Conservation (phyloP, 768 basidiomycete species). For the Lanmaoa rubissima region DNA sequence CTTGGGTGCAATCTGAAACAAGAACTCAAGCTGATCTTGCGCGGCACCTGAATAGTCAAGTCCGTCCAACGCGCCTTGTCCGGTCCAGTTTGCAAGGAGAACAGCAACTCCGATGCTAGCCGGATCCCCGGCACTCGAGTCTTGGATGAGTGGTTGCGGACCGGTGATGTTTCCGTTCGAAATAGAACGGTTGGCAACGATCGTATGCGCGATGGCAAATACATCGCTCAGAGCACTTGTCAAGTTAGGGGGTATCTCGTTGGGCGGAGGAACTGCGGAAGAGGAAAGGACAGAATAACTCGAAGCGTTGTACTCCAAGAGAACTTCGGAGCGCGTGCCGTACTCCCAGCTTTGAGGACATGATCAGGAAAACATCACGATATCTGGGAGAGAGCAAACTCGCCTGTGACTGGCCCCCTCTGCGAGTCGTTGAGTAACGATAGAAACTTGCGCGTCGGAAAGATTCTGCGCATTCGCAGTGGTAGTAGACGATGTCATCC, state of each 20-base stretch:
- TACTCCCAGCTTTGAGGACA: slow-evolving; percentile 47
- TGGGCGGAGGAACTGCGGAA: slow-evolving; percentile 27
- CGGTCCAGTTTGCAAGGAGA: slow-evolving; percentile 58
- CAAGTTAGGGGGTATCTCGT: slow-evolving; percentile 14
- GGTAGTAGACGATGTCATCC: slow-evolving; percentile 1
- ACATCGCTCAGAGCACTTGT: slow-evolving; percentile 48
- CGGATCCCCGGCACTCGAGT: slow-evolving; percentile 72
- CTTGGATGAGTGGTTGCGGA: slow-evolving; percentile 57
- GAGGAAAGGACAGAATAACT: slow-evolving; percentile 45
- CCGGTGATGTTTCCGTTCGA: slow-evolving; percentile 44
- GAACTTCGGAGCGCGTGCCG: slow-evolving; percentile 49
- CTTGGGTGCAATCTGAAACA: slow-evolving; percentile 55
- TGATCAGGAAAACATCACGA: not conserved
- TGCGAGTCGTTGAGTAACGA: slow-evolving; percentile 37
- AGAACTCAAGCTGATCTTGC: slow-evolving; percentile 59
- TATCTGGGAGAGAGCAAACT: not conserved
- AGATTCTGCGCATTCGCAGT: slow-evolving; percentile 34
- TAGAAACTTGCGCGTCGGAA: slow-evolving; percentile 34
- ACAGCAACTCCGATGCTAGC: slow-evolving; percentile 74
- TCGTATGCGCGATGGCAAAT: slow-evolving; percentile 48
- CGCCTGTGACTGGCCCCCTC: slow-evolving; percentile 44
- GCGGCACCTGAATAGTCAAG: slow-evolving; percentile 65
- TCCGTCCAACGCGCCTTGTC: slow-evolving; percentile 33
- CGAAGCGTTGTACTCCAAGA: slow-evolving; percentile 48
- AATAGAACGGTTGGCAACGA: slow-evolving; percentile 47